Conservation (phyloP, 2,329 filamentous ascomycete species). For the Fusarium siculi region DNA sequence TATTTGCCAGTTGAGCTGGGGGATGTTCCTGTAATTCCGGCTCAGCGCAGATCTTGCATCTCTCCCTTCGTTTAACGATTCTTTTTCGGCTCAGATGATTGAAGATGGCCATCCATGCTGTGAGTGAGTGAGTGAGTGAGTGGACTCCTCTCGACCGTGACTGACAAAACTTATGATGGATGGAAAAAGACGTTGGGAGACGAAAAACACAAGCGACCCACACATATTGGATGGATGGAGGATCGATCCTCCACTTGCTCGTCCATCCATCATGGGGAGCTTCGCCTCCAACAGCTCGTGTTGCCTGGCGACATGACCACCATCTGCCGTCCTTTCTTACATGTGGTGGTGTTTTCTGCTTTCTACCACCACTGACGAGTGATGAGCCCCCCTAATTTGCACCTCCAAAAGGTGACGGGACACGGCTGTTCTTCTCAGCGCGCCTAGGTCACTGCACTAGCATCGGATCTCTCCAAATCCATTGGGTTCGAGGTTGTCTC, state of each 20-base stretch:
- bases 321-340: not conserved
- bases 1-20: constrained; percentile 6
- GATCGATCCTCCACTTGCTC: constrained; percentile 23
- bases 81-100: constrained; percentile 10
- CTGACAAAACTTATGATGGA: constrained; percentile 14
- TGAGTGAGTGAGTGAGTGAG: not conserved
- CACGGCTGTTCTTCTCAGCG: constrained; percentile 21
- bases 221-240: not conserved
- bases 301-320: constrained; percentile 30
- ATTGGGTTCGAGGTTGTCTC: constrained; percentile 42
- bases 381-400: not conserved
- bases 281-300: constrained; percentile 42
- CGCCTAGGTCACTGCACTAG: constrained; percentile 36
- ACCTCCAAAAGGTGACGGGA: constrained; percentile 14
- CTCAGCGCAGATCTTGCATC: constrained; percentile 35
- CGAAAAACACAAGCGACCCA: constrained; percentile 16
- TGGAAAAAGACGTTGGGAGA: constrained; percentile 26
- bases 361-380: constrained; percentile 1
- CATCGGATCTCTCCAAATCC: constrained; percentile 26
- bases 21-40: constrained; percentile 40
- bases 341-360: not conserved
- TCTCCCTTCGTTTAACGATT: constrained; percentile 4
- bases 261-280: constrained; percentile 34
- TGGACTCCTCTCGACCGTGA: not conserved
- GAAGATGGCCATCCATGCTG: constrained; percentile 2